phyloP scores from a whole-genome alignment of 306 rosid species.

The Datisca glomerata region DNA sequence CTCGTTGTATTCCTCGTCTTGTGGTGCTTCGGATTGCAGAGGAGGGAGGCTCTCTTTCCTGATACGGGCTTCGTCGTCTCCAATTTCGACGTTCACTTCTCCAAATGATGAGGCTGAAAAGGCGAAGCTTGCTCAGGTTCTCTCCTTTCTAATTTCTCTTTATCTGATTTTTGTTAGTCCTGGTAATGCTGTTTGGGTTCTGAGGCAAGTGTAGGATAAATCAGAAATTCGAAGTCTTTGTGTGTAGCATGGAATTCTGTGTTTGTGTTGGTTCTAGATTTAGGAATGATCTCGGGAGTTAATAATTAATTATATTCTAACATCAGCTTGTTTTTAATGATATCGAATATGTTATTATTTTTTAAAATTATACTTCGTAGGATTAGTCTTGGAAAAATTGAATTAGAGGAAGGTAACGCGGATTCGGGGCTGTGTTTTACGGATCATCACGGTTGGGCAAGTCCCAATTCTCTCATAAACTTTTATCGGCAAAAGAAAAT shows the following conservation, averaged over 20 bases:
- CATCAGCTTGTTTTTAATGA: background rate
- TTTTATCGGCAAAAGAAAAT: too few species aligned
- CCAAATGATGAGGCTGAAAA: conserved; percentile 54
- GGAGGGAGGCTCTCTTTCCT: conserved; percentile 23
- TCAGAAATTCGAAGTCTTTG: too few species aligned
- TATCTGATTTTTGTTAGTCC: background rate
- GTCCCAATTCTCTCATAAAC: too few species aligned
- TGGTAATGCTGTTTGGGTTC: background rate
- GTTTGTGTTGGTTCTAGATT: too few species aligned
- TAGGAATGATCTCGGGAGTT: too few species aligned
- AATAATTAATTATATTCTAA: background rate
- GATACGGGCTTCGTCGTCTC: conserved; percentile 34
- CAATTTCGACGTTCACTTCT: conserved; percentile 34
- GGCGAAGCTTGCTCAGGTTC: conserved; percentile 76
- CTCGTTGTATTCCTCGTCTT: conserved; percentile 10
- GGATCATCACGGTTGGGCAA: background rate
- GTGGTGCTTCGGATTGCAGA: conserved; percentile 15
- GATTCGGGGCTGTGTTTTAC: background rate
- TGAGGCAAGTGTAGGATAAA: too few species aligned
- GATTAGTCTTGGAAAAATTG: too few species aligned
- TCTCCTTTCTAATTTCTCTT: background rate
- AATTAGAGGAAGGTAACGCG: background rate
- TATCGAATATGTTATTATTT: too few species aligned
- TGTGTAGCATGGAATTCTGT: too few species aligned
- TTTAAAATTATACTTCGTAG: too few species aligned